A percentile compares a stretch with the other conserved stretches of the same genome.
Evolutionary conservation across 1,284 basidiomycete species (phyloP).

Genomic region (Heterobasidion irregulare): DNA sequence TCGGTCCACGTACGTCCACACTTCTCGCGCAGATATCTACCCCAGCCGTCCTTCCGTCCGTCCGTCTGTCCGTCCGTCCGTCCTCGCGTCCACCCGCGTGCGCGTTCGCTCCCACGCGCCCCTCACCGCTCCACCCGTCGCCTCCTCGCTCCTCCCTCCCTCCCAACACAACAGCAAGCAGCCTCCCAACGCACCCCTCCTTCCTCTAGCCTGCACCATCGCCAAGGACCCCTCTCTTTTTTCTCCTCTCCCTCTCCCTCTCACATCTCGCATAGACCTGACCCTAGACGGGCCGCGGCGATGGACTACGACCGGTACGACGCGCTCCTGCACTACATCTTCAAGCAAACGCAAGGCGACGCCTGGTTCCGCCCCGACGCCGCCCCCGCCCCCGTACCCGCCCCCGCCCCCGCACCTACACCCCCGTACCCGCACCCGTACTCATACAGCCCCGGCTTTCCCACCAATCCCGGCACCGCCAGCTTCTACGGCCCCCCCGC

Average conservation of each 20-base stretch:
- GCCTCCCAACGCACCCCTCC: not conserved
- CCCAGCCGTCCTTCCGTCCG: no score
- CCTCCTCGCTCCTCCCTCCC: not conserved
- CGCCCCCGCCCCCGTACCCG: constrained; percentile 21
- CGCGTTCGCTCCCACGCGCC: no score
- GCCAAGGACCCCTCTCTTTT: not conserved
- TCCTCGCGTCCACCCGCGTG: no score
- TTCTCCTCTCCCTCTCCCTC: not conserved
- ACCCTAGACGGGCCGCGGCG: not conserved
- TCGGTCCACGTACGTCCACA: no score
- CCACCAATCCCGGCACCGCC: no score
- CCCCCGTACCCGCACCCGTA: no score
- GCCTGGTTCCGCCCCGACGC: constrained; percentile 51
- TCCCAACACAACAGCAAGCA: not conserved
- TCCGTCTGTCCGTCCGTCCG: no score
- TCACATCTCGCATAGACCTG: not conserved
- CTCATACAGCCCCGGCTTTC: no score
- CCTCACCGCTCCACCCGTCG: not conserved
- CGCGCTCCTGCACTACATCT: constrained; percentile 45
- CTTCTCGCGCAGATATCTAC: no score
- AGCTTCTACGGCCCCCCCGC: no score
- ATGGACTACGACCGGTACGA: constrained; percentile 44
- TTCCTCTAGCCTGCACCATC: not conserved
- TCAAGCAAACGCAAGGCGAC: constrained; percentile 49
- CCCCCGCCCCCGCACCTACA: no score